Base-by-base conservation (phyloP, 257 asterid species). In the Penstemon barbatus region DNA sequence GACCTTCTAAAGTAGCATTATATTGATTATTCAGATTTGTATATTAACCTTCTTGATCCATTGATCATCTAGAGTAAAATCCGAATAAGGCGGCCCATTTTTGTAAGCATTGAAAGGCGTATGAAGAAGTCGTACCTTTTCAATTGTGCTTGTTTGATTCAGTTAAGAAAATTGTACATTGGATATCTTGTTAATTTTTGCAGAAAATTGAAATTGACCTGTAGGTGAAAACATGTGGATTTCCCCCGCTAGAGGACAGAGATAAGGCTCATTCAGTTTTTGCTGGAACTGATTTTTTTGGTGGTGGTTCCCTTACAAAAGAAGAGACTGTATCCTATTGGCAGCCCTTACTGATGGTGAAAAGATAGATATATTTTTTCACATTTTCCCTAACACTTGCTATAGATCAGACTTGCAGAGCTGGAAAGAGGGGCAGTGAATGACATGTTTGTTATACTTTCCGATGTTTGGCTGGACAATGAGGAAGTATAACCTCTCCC, bases 371-470 rank as follows among this genome's bases (percentile, higher is more conserved):
- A 10, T 49, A 57, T 59, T 38, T 4, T 10, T 4, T 63, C 48
- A 2, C 5, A 39, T 6, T 33, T 63, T 82, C 83, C 87, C 52
- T 88, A 73, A 88, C 84, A 49, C 55, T 44, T 56, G 50, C 74
- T 37, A 79, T 72, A 93, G 99, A 73, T 80, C 69, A 87, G 89
- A 74, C 96, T 88, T 68, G 79, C 77, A 71, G 96, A 93, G 88
- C 79, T 82, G 76, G 99, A 90, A 79, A 84, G 69, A 63, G 94
- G 84, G 57, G 94, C 97, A 57, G 96, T 85, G 66, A 90, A 85
- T 71, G 97, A 93, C 82, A 93, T 93, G 99, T 93, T 93, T 79
- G 92, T 90, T 70, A 77, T 88, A 80, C 91, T 93, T 67, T 90
- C 96, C 62, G 96, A 93, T 72, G 82, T 90, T 78, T 90, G 96